Conservation (phyloP, 306 rosid genomes). For the Sphenostylis stenocarpa region DNA sequence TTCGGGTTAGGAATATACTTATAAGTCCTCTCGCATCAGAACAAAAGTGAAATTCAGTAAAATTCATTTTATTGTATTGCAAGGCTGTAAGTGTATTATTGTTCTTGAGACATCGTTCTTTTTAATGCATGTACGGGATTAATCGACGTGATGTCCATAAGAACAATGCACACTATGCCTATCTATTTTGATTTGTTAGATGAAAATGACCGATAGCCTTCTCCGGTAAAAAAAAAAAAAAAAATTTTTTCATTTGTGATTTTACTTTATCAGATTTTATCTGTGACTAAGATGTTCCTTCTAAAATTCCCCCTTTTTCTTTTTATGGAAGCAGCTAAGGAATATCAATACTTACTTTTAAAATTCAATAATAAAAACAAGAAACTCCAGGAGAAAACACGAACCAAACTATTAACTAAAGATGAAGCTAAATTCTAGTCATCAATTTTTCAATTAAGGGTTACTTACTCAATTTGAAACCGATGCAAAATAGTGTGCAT, state of each 20-base stretch:
- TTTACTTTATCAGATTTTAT: background rate
- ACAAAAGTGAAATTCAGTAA: conserved; percentile 13
- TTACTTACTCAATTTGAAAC: background rate
- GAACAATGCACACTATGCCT: background rate
- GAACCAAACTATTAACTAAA: background rate
- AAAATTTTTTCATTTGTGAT: background rate
- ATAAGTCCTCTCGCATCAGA: conserved; percentile 28
- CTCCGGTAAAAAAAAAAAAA: background rate
- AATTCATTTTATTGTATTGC: conserved; percentile 2
- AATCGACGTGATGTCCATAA: background rate
- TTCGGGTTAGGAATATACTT: conserved; percentile 85
- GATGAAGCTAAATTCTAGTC: background rate
- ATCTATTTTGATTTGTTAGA: background rate
- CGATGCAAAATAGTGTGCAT: background rate
- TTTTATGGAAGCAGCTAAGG: no score
- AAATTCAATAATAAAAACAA: background rate
- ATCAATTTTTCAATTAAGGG: background rate
- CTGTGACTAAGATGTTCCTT: background rate
- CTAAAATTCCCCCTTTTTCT: background rate
- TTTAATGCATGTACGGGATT: conserved; percentile 1
- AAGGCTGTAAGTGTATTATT: conserved; percentile 12
- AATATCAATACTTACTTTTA: background rate
- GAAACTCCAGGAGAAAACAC: background rate
- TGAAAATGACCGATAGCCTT: background rate
- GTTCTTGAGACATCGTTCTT: conserved; percentile 26